Conservation (phyloP, 2,329 filamentous ascomycete species). For the Pestalotiopsis sp. region DNA sequence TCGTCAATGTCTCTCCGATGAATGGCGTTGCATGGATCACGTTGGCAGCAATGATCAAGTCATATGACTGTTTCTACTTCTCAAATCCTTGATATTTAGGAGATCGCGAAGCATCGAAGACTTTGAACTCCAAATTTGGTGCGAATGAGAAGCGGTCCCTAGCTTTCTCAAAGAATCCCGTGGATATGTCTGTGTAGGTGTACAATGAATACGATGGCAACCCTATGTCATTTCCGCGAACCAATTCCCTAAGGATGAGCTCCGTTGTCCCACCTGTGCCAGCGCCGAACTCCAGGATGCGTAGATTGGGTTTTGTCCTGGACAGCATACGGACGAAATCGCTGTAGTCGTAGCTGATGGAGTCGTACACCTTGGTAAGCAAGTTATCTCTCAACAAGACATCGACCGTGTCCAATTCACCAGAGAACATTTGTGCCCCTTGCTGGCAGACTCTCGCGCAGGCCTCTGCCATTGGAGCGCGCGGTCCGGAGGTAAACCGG, state of each 20-base stretch:
- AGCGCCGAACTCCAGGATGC: constrained; percentile 2
- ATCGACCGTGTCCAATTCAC: neutral
- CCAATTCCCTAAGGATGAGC: neutral
- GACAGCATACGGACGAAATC: neutral
- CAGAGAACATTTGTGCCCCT: neutral
- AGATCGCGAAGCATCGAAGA: neutral
- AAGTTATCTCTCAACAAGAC: neutral
- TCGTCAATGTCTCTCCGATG: neutral
- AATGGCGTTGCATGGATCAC: neutral
- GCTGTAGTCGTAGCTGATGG: neutral
- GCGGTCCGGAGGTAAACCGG: too few species aligned
- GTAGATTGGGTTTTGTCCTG: neutral
- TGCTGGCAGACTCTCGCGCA: neutral
- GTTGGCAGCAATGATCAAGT: neutral
- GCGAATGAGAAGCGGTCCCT: constrained; percentile 14
- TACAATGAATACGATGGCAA: neutral
- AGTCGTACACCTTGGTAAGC: neutral
- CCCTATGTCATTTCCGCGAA: neutral
- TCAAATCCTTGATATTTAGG: neutral
- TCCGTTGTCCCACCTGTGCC: neutral
- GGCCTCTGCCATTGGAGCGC: neutral
- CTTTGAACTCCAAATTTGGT: constrained; percentile 4
- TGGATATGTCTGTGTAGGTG: constrained; percentile 19
- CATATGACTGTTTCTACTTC: neutral
- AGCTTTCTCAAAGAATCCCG: constrained; percentile 17